phyloP scores from a whole-genome alignment of 805 yeast genomes.

The Crinitomyces ghanaensis region DNA sequence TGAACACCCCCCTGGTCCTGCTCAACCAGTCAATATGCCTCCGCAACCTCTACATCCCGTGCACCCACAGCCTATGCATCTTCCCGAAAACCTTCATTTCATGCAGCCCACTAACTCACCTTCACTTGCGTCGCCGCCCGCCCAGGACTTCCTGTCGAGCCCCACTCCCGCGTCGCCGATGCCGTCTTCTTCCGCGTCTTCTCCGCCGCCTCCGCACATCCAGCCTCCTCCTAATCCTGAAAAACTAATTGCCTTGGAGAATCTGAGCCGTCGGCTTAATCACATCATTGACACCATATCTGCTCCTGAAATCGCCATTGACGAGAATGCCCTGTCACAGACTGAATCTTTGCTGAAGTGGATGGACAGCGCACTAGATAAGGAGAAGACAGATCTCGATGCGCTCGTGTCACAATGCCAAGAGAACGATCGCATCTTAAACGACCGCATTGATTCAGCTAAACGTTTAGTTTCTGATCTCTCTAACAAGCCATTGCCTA shows the following conservation, averaged over 20 bases:
- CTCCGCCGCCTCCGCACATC: slow-evolving; percentile 27
- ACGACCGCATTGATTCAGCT: slow-evolving; percentile 23
- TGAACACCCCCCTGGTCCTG: too few relatives aligned
- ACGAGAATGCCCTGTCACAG: slow-evolving; percentile 21
- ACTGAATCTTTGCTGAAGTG: slow-evolving; percentile 30
- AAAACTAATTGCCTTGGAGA: slow-evolving; percentile 18
- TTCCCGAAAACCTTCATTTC: too few relatives aligned
- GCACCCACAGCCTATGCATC: too few relatives aligned
- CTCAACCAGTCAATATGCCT: too few relatives aligned
- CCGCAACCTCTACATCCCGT: too few relatives aligned
- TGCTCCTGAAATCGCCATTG: slow-evolving; percentile 18
- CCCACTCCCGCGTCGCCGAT: too few relatives aligned
- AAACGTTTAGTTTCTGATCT: slow-evolving; percentile 26
- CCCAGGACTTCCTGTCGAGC: too few relatives aligned
- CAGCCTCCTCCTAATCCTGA: slow-evolving; percentile 26
- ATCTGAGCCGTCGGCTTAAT: slow-evolving; percentile 18
- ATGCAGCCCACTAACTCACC: too few relatives aligned
- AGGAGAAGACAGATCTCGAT: slow-evolving; percentile 26
- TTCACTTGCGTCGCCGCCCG: too few relatives aligned
- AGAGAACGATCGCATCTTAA: slow-evolving; percentile 23
- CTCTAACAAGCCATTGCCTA: slow-evolving; percentile 21
- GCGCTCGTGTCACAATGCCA: slow-evolving; percentile 19
- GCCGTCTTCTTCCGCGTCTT: too few relatives aligned
- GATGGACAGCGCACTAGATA: slow-evolving; percentile 24
- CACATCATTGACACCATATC: slow-evolving; percentile 18